A percentile compares a stretch with the other conserved stretches of the same genome.
phyloP scores from a whole-genome alignment of 768 basidiomycete species.

The Boletus edulis region DNA sequence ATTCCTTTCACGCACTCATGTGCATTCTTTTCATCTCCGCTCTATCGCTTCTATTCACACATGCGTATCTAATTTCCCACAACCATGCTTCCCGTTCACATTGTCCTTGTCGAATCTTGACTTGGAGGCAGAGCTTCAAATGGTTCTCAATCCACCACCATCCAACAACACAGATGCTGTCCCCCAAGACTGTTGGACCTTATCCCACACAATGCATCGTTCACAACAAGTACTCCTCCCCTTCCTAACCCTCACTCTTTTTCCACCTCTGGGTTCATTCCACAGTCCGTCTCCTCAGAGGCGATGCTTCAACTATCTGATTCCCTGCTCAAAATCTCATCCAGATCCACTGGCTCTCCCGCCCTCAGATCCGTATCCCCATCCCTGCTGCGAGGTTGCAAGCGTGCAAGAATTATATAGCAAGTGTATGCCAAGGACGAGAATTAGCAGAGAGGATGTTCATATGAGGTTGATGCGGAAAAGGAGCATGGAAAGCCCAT shows the following conservation, averaged over 20 bases:
- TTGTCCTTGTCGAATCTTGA: conserved; percentile 35
- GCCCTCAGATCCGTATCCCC: conserved; percentile 22
- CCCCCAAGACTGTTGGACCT: conserved; percentile 25
- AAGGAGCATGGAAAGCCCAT: conserved; percentile 43
- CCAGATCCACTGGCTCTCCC: conserved; percentile 17
- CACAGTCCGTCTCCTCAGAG: conserved; percentile 7
- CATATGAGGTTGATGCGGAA: conserved; percentile 46
- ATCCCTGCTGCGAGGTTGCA: conserved; percentile 14
- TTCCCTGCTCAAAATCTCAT: conserved; percentile 18
- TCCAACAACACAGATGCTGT: conserved; percentile 9
- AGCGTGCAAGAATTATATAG: conserved; percentile 21
- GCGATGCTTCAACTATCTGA: conserved; percentile 19
- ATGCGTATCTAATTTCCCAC: too few relatives aligned
- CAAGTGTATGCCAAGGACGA: conserved; percentile 31
- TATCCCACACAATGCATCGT: conserved; percentile 20
- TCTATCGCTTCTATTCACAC: too few relatives aligned
- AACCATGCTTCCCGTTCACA: too few relatives aligned
- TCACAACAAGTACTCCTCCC: conserved; percentile 30
- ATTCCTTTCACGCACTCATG: too few relatives aligned
- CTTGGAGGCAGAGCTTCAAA: conserved; percentile 28
- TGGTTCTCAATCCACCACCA: conserved; percentile 17
- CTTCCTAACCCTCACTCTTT: conserved; percentile 20
- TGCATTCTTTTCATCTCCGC: too few relatives aligned
- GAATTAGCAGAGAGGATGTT: conserved; percentile 56
- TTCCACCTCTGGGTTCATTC: conserved; percentile 15